A percentile compares a stretch with the other conserved stretches of the same genome.
These are phyloP conservation scores for Morella rubra DNA, from an alignment of 306 rosid genomes.

Conservation along the genomic window DNA sequence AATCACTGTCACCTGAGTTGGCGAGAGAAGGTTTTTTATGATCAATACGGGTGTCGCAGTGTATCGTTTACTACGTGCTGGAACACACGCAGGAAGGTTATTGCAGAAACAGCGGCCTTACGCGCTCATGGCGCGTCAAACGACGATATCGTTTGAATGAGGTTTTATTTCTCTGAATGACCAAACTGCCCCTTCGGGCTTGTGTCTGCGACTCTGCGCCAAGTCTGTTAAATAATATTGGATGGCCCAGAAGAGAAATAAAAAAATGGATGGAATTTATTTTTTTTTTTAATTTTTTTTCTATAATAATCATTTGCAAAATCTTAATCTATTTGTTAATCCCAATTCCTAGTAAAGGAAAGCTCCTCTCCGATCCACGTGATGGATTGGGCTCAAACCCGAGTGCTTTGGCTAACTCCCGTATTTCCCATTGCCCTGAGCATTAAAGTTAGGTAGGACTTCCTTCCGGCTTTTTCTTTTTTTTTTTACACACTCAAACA, in stretches of 20 bases:
- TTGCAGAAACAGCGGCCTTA: neutral
- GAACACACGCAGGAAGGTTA: neutral
- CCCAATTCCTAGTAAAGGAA: constrained; percentile 7
- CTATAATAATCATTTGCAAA: constrained; percentile 8
- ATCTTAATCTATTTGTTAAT: neutral
- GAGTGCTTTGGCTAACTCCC: no score
- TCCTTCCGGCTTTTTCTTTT: neutral
- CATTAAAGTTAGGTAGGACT: neutral
- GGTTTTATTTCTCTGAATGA: neutral
- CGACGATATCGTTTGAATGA: constrained; percentile 7
- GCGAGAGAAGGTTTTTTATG: neutral
- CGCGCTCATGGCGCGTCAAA: constrained; percentile 35
- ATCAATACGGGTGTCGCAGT: neutral
- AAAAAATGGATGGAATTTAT: no score
- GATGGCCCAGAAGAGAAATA: no score
- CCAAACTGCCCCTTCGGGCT: constrained; percentile 27
- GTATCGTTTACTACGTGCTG: constrained; percentile 17
- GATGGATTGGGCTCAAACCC: constrained; percentile 18
- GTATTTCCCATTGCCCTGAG: no score
- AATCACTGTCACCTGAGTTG: neutral
- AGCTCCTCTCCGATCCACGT: constrained; percentile 19
- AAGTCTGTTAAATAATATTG: no score
- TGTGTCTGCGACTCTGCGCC: no score
- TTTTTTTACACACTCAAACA: no score
- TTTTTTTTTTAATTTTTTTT: neutral